Percentiles rank a stretch among this genome's conserved stretches.
Evolutionary conservation across 2,329 filamentous ascomycete species (phyloP).

Genomic region (Talaromyces rugulosus): DNA sequence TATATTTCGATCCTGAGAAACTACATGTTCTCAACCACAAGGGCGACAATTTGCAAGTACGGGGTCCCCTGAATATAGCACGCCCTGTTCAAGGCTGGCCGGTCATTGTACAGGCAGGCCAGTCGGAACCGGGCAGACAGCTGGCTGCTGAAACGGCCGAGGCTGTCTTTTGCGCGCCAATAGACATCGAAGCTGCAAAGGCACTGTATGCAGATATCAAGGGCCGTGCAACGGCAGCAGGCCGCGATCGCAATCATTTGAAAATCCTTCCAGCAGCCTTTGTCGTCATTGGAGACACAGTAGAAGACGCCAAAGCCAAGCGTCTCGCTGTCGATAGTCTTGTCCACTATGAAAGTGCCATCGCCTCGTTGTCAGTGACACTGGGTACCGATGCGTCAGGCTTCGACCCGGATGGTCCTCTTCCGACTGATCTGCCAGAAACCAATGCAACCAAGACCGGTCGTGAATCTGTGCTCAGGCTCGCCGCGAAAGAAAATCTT

Average conservation of each 20-base stretch:
- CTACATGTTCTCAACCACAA: conserved; percentile 51
- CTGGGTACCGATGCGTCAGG: conserved; percentile 46
- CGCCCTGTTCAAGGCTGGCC: conserved; percentile 53
- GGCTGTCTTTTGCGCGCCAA: conserved; percentile 50
- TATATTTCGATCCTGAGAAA: conserved; percentile 50
- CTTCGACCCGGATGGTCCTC: conserved; percentile 47
- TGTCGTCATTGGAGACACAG: conserved; percentile 47
- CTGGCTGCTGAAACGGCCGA: conserved; percentile 53
- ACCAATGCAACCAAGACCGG: conserved; percentile 53
- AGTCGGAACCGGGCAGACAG: conserved; percentile 50
- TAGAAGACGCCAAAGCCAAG: conserved; percentile 48
- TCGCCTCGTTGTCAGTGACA: conserved; percentile 49
- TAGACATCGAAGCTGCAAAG: conserved; percentile 44
- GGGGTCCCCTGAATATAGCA: conserved; percentile 51
- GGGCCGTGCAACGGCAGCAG: conserved; percentile 41
- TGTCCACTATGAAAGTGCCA: conserved; percentile 53
- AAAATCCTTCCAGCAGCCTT: conserved; percentile 52
- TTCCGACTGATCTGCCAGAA: conserved; percentile 49
- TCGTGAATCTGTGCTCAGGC: conserved; percentile 41
- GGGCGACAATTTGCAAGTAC: conserved; percentile 45
- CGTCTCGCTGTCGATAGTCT: conserved; percentile 48
- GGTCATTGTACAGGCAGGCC: conserved; percentile 53
- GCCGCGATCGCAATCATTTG: conserved; percentile 43
- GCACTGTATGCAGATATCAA: conserved; percentile 52
- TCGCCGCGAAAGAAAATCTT: conserved; percentile 44